Evolutionary conservation across 2,329 filamentous ascomycete species (phyloP).

Genomic region (Phialophora expanda): DNA sequence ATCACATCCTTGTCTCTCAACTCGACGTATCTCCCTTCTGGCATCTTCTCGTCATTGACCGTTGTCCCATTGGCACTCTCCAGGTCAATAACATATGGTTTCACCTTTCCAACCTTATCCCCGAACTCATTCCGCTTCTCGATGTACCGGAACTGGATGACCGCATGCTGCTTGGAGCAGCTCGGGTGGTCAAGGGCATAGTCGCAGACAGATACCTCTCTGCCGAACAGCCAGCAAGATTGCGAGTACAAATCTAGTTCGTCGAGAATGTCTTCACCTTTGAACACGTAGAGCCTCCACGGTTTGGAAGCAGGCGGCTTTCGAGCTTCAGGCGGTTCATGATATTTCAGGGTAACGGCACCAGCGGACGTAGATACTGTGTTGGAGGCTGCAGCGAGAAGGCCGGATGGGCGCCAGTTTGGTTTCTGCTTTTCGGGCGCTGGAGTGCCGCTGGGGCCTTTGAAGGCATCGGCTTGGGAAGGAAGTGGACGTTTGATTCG

Average conservation of each 20-base stretch:
- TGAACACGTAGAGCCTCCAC: slow-evolving; percentile 95
- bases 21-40: slow-evolving; percentile 81
- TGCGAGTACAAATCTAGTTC: slow-evolving; percentile 76
- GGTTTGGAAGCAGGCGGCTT: slow-evolving; percentile 78
- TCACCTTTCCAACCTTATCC: slow-evolving; percentile 77
- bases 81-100: slow-evolving; percentile 89
- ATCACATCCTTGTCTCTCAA: slow-evolving; percentile 87
- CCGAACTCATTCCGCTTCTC: slow-evolving; percentile 86
- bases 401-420: slow-evolving; percentile 80
- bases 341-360: slow-evolving; percentile 86
- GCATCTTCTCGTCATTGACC: slow-evolving; percentile 76
- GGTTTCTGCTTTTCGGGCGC: slow-evolving; percentile 76
- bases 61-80: slow-evolving; percentile 90
- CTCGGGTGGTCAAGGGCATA: slow-evolving; percentile 86
- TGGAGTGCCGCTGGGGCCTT: slow-evolving; percentile 41
- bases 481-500: slow-evolving; percentile 47
- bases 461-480: slow-evolving; percentile 54
- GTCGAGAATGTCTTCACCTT: slow-evolving; percentile 77
- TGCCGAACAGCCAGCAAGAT: slow-evolving; percentile 89
- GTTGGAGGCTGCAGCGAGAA: slow-evolving; percentile 87
- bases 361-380: slow-evolving; percentile 68
- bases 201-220: slow-evolving; percentile 81
- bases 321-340: slow-evolving; percentile 90
- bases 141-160: slow-evolving; percentile 86
- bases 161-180: slow-evolving; percentile 93